Evolutionary conservation across 495 filamentous ascomycete species (phyloP).

Genomic region (Haplographium delicatum): DNA sequence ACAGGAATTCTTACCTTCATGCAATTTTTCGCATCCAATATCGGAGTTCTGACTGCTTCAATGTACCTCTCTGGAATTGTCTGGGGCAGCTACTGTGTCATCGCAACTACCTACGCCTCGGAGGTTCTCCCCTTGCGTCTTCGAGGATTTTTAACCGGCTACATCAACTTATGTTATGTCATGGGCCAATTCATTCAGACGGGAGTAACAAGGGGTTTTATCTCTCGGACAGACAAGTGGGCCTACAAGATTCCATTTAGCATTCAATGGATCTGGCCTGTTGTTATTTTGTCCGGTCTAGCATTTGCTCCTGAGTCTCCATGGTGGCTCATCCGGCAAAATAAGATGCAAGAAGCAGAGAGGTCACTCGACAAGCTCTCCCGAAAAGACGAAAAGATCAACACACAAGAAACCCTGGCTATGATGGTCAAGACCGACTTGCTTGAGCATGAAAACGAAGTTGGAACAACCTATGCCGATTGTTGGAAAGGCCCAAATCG

Average conservation of each 20-base stretch:
- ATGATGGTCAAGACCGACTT: constrained; percentile 10
- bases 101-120: constrained; percentile 42
- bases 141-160: constrained; percentile 46
- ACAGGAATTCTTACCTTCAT: constrained; percentile 47
- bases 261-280: constrained; percentile 69
- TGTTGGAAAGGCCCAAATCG: constrained; percentile 48
- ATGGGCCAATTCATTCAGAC: constrained; percentile 55
- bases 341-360: constrained; percentile 3
- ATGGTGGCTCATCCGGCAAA: constrained; percentile 64
- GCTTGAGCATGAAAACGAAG: constrained; percentile 1
- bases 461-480: constrained; percentile 39
- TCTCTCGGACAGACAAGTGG: constrained; percentile 42
- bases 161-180: constrained; percentile 67
- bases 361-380: constrained; percentile 9
- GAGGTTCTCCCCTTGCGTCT: not conserved
- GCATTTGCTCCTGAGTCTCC: constrained; percentile 68
- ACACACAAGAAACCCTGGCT: constrained; percentile 6
- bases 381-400: not conserved
- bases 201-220: constrained; percentile 37
- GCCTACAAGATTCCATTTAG: constrained; percentile 40
- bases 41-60: constrained; percentile 54
- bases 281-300: constrained; percentile 63
- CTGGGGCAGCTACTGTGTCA: constrained; percentile 58
- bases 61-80: constrained; percentile 67
- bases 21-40: constrained; percentile 54